Base-by-base conservation (phyloP, 129 eudicot genomes). In the Logfia minima region DNA sequence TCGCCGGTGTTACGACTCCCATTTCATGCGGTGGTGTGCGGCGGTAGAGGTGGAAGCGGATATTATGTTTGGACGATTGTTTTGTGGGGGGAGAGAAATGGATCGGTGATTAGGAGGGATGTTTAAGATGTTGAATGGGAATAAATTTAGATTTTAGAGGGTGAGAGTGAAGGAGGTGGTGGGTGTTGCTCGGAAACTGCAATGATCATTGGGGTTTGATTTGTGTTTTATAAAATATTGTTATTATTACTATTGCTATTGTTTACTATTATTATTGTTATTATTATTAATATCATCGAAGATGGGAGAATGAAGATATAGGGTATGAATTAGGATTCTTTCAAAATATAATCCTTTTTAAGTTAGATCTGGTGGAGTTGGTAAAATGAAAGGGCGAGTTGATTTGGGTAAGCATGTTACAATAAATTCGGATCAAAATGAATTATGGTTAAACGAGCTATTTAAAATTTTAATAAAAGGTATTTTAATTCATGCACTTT, bases 131-230 rank as follows among this genome's bases (percentile, higher is more conserved):
- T 79, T 79, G 77, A 71, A 58, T 58, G 23, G 24, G 64, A 58
- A 11, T 2, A 22, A 22, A 26, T 21, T 7, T 26, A 63, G 37
- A 8, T 2, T 69, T 77, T 24, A 61, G 19, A 14, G 62, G 71
- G 14, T 28, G n/a, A 59, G n/a, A 6, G 70, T 28, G 17, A 29
- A 18, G 70, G 6, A n/a, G 75, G 23, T 9, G 48, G 28, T 63
- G 51, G 80, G 3, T 6, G 73, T 48, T 76, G 55, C 80, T 66
- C 74, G 66, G 80, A 76, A 76, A 66, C 34, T 76, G 53, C 74
- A 51, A 66, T 52, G 23, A 13, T 4, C 63, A 58, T 41, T 75
- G 79, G 48, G 72, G 51, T 66, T 63, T 66, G 31, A 18, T 13
- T 24, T 75, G 24, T 62, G 1, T 58, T 3, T 5, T 21, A 8